These are phyloP conservation scores for Aureobasidium musti DNA, from an alignment of 2,329 filamentous ascomycete genomes.

Conservation along the genomic window DNA sequence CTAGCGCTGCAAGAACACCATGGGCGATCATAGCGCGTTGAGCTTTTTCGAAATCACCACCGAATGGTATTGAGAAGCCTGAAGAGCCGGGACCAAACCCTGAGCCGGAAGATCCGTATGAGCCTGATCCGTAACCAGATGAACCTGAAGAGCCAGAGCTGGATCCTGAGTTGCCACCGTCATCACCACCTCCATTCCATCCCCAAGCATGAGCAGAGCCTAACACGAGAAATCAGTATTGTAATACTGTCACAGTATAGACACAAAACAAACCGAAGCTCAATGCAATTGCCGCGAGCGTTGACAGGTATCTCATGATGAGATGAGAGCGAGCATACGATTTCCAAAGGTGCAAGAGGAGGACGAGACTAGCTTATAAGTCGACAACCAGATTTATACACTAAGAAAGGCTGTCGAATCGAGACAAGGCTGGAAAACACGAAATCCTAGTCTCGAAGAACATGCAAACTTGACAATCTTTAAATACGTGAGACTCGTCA, in stretches of 20 bases:
- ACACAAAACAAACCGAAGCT: conserved; percentile 9
- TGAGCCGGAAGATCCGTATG: conserved; percentile 10
- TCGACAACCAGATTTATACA: neutral
- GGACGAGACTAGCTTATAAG: neutral
- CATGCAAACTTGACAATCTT: neutral
- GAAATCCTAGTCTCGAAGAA: neutral
- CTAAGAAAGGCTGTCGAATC: conserved; percentile 2
- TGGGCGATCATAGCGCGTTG: conserved; percentile 43
- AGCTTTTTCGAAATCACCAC: conserved; percentile 14
- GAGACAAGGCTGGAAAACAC: neutral
- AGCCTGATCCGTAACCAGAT: conserved; percentile 18
- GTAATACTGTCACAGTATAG: neutral
- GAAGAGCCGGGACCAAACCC: neutral
- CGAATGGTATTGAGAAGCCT: conserved; percentile 20
- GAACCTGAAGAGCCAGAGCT: conserved; percentile 9
- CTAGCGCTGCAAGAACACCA: conserved; percentile 47
- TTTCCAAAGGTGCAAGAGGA: neutral
- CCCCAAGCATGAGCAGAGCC: conserved; percentile 25
- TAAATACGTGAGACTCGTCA: neutral
- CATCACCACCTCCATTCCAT: conserved; percentile 3
- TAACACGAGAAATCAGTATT: neutral
- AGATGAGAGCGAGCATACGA: neutral
- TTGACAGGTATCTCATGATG: conserved; percentile 13
- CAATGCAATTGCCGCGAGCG: conserved; percentile 5
- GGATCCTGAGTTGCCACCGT: neutral